phyloP scores from a whole-genome alignment of 352 stramenopile genomes.

The Pythium utonaiense region DNA sequence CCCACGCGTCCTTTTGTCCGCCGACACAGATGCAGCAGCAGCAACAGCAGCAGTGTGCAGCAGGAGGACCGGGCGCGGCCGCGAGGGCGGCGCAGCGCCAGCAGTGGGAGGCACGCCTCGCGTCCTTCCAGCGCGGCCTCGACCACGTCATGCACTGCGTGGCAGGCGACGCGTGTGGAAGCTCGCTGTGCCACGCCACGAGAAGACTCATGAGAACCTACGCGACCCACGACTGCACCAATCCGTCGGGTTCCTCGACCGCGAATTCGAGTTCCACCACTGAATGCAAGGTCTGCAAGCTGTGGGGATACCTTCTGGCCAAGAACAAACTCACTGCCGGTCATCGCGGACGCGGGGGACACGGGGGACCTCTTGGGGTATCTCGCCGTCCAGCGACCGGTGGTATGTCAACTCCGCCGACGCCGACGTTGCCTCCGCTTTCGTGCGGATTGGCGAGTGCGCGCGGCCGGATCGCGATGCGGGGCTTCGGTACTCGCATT shows the following conservation, averaged over 20 bases:
- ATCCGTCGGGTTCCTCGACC: slow-evolving; percentile 1
- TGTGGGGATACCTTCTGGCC: slow-evolving; percentile 60
- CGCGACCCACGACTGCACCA: slow-evolving; percentile 53
- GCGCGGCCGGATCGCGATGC: not conserved
- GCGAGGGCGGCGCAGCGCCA: slow-evolving; percentile 26
- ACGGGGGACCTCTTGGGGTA: slow-evolving; percentile 8
- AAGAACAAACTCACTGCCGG: slow-evolving; percentile 16
- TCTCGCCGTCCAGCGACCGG: not conserved
- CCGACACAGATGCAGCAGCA: not conserved
- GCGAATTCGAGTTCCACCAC: not conserved
- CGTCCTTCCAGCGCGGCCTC: slow-evolving; percentile 61
- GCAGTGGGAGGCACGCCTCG: slow-evolving; percentile 60
- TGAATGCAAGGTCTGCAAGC: slow-evolving; percentile 75
- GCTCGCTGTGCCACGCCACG: slow-evolving; percentile 71
- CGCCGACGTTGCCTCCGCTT: slow-evolving; percentile 14
- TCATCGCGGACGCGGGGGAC: slow-evolving; percentile 15
- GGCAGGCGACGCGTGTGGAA: slow-evolving; percentile 50
- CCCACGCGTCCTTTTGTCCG: not conserved
- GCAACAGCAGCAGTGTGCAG: slow-evolving; percentile 5
- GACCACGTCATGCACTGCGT: slow-evolving; percentile 58
- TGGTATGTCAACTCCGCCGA: not conserved
- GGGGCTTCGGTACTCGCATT: not conserved
- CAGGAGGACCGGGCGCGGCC: slow-evolving; percentile 8
- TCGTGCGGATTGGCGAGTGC: slow-evolving; percentile 18
- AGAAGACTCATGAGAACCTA: slow-evolving; percentile 62